Conservation (phyloP, 345 rosid genomes). For the Anacardium occidentale region DNA sequence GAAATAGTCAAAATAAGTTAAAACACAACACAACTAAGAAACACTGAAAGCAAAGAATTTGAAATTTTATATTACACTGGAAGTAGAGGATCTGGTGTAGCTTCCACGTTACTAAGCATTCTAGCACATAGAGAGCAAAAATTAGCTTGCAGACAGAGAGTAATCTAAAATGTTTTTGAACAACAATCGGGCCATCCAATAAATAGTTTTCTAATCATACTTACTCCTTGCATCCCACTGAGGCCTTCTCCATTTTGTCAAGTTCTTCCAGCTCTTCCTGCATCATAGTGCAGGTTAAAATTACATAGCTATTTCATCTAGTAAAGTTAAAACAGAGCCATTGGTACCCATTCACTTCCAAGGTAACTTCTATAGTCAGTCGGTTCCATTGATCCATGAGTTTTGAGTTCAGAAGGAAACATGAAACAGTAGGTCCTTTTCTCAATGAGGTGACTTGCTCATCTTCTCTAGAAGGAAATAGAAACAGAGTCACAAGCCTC, state of each 20-base stretch:
- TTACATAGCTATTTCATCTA: background rate
- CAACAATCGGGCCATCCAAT: background rate
- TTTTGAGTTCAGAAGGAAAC: background rate
- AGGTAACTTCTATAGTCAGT: background rate
- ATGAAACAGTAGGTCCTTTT: background rate
- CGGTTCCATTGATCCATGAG: background rate
- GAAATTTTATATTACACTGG: slow-evolving; percentile 45
- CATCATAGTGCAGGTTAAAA: background rate
- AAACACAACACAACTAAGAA: background rate
- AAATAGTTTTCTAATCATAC: slow-evolving; percentile 10
- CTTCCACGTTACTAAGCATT: slow-evolving; percentile 53
- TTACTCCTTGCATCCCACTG: slow-evolving; percentile 78
- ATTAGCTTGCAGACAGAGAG: background rate
- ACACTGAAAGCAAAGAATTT: background rate
- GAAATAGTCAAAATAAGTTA: background rate
- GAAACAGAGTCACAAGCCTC: background rate
- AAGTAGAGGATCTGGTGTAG: slow-evolving; percentile 69
- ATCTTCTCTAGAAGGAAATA: background rate
- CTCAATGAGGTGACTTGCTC: background rate
- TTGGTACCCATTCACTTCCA: background rate
- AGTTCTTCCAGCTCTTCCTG: slow-evolving; percentile 86
- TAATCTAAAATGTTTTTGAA: background rate
- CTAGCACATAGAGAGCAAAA: slow-evolving; percentile 35
- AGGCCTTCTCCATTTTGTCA: slow-evolving; percentile 66
- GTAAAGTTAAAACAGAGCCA: background rate